Evolutionary conservation across 495 filamentous ascomycete genomes (phyloP).

Genomic region (Talaromyces thailandensis): DNA sequence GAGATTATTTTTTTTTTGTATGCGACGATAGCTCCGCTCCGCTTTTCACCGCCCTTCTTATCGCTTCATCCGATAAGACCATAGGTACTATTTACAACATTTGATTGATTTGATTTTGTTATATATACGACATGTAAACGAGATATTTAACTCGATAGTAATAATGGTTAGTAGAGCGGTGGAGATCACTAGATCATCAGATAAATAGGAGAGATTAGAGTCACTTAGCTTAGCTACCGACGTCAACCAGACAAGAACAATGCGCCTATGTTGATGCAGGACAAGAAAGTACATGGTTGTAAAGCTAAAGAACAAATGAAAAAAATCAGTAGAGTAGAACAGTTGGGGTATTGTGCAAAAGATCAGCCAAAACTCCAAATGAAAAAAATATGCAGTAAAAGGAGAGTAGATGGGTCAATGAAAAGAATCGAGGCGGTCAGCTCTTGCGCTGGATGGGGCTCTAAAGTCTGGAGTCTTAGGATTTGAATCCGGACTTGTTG

Average conservation of each 20-base stretch:
- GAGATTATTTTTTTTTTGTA: slow-evolving; percentile 32
- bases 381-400: slow-evolving; percentile 14
- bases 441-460: not conserved
- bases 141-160: not conserved
- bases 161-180: not conserved
- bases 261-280: not conserved
- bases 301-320: slow-evolving; percentile 5
- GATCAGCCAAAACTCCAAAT: slow-evolving; percentile 9
- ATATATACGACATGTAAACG: no score
- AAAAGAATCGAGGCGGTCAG: not conserved
- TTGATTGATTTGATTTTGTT: no score
- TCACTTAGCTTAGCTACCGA: not conserved
- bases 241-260: not conserved
- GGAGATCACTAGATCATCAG: not conserved
- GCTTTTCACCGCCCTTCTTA: slow-evolving; percentile 1
- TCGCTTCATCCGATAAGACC: not conserved
- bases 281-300: not conserved
- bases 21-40: slow-evolving; percentile 4
- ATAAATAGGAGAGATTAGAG: not conserved
- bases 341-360: slow-evolving; percentile 32
- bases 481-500: not conserved
- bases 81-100: not conserved
- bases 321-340: not conserved
- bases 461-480: not conserved
- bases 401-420: not conserved